Base-by-base conservation (phyloP, 768 basidiomycete genomes). In the Kwoniella botswanensis region DNA sequence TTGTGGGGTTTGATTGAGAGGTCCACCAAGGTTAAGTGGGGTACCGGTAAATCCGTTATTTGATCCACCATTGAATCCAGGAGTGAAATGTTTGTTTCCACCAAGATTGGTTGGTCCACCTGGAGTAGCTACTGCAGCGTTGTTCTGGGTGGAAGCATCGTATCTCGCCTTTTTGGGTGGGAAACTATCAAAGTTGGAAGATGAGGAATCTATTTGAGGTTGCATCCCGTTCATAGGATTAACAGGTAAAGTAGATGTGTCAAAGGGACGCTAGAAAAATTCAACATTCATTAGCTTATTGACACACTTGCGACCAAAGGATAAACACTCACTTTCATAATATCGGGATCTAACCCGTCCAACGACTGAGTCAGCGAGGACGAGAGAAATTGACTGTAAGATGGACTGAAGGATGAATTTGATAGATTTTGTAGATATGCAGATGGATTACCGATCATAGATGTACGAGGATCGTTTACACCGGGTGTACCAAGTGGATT, bases 261-360 rank as follows among this genome's bases (percentile, higher is more conserved):
- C 79, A 15, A 80, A 68, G 15, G 73, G 72, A 24, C 77, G 76
- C 79, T 78, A 59, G 4, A 52, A 41, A 15, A 29, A 63, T 52
- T 11, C 50, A 53, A 41, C 7, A 55, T 24, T 21, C 54, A 22
- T 4, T n/a, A 22, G 52, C 35, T 3, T 5, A 26, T 43, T 18
- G 63, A 54, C 11, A 24, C 26, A 12, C 62, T 15, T 1, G 54
- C 4, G n/a, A 24, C 15, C 58, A 24, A 11, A 13, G 18, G 15
- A 58, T 13, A 5, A 11, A n/a, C 29, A 65, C 77, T 70, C 71
- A 80, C 79, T 68, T 80, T 80, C 77, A 80, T 80, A 57, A 72
- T 76, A 60, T 78, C 74, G 50, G 71, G 70, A 68, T 75, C 72
- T 65, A 73, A 54, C 62, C 71, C 63, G 63, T 72, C 66, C 60